Evolutionary conservation across 768 basidiomycete species (phyloP).

Genomic region (Roridomyces roridus): DNA sequence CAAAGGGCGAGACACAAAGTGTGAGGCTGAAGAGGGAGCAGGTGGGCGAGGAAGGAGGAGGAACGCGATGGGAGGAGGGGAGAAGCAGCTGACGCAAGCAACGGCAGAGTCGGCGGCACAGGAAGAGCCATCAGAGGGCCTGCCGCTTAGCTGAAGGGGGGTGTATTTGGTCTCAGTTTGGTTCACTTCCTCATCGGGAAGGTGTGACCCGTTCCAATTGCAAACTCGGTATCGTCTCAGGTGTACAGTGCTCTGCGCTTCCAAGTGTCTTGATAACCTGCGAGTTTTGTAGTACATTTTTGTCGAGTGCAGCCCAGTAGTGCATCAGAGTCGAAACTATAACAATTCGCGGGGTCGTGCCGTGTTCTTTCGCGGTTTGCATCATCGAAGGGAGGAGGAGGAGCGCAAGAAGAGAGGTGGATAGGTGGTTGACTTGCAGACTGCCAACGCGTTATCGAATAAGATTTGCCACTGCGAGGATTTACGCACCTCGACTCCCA

Average conservation of each 20-base stretch:
- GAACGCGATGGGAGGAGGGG: too few relatives aligned
- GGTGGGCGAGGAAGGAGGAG: too few relatives aligned
- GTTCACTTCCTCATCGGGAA: too few relatives aligned
- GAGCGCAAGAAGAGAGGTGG: conserved; percentile 33
- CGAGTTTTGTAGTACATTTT: background rate
- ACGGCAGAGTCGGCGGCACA: too few relatives aligned
- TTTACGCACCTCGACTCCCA: conserved; percentile 34
- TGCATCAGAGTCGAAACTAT: conserved; percentile 35
- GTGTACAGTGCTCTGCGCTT: conserved; percentile 22
- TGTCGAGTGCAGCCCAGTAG: conserved; percentile 8
- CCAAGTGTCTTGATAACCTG: conserved; percentile 25
- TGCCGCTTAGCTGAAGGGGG: too few relatives aligned
- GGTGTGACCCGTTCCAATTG: too few relatives aligned
- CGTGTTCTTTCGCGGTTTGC: conserved; percentile 20
- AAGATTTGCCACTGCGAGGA: background rate
- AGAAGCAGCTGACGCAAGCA: too few relatives aligned
- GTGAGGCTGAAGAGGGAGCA: too few relatives aligned
- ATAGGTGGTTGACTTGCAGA: conserved; percentile 40
- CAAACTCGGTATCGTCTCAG: too few relatives aligned
- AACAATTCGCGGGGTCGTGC: conserved; percentile 20
- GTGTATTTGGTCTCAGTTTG: too few relatives aligned
- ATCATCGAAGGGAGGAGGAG: conserved; percentile 37
- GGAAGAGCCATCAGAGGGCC: too few relatives aligned
- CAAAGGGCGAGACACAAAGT: too few relatives aligned
- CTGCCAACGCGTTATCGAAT: conserved; percentile 14